These are phyloP conservation scores for Penicillium sp. DNA, from an alignment of 2,329 filamentous ascomycete species.

Conservation along the genomic window DNA sequence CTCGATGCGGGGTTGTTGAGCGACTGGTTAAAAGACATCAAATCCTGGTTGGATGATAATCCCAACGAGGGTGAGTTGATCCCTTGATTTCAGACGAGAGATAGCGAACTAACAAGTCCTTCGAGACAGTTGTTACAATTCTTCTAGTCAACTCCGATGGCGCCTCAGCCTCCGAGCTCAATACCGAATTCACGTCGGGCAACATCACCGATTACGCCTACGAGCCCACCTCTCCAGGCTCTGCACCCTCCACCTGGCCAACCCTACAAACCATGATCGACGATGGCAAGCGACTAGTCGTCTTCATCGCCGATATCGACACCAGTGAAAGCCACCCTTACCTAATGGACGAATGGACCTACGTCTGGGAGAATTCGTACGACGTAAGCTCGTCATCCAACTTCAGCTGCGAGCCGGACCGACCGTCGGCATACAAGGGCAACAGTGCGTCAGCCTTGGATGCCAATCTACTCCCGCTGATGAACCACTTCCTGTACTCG, in stretches of 20 bases:
- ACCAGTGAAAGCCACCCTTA: conserved; percentile 40
- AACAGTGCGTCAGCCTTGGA: conserved; percentile 52
- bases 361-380: conserved; percentile 70
- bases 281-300: conserved; percentile 63
- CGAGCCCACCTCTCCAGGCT: conserved; percentile 48
- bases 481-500: conserved; percentile 78
- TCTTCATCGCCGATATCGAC: conserved; percentile 61
- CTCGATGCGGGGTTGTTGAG: conserved; percentile 67
- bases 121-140: conserved; percentile 62
- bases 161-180: conserved; percentile 56
- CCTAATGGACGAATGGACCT: conserved; percentile 46
- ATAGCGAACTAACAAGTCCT: conserved; percentile 6
- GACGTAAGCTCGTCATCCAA: conserved; percentile 61
- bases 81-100: too few relatives aligned
- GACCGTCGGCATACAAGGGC: conserved; percentile 57
- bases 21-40: conserved; percentile 64
- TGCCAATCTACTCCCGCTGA: conserved; percentile 64
- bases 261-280: conserved; percentile 69
- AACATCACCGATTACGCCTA: conserved; percentile 64
- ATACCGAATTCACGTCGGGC: conserved; percentile 54
- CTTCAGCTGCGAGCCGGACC: conserved; percentile 71
- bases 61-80: conserved; percentile 56
- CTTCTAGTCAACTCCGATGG: conserved; percentile 70
- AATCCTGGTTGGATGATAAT: conserved; percentile 67
- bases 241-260: conserved; percentile 59